Percentiles rank a stretch among this genome's conserved stretches.
Conservation (phyloP, 805 yeast species). For the Saccharomycopsis microspora region DNA sequence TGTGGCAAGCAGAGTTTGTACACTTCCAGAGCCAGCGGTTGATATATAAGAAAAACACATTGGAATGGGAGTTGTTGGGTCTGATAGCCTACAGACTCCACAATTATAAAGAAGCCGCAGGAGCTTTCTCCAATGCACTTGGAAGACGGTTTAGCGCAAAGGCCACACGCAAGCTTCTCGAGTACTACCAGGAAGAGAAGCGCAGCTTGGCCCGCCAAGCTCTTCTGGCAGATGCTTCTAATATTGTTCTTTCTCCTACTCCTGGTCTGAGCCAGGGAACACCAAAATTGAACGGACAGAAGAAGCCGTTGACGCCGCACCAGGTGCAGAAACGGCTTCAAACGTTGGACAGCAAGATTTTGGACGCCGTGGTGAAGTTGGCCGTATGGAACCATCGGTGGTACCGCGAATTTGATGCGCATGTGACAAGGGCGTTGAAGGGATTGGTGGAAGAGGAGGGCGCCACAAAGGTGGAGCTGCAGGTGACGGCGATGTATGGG, state of each 20-base stretch:
- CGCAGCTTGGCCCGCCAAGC: conserved; percentile 21
- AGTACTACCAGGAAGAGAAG: conserved; percentile 46
- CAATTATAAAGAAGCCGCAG: conserved; percentile 78
- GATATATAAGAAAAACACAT: conserved; percentile 61
- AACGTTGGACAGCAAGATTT: conserved; percentile 33
- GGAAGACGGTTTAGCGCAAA: conserved; percentile 68
- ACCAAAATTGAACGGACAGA: conserved; percentile 24
- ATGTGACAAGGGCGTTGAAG: conserved; percentile 43
- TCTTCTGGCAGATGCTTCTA: background rate
- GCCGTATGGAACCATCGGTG: conserved; percentile 98
- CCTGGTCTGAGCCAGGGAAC: conserved; percentile 17
- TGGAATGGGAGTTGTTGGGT: conserved; percentile 92
- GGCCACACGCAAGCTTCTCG: conserved; percentile 64
- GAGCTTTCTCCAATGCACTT: conserved; percentile 69
- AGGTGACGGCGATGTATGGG: conserved; percentile 56
- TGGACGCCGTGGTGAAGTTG: conserved; percentile 63
- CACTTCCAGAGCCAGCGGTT: conserved; percentile 85
- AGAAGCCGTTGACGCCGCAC: conserved; percentile 18
- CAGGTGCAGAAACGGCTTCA: conserved; percentile 26
- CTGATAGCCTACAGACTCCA: conserved; percentile 75
- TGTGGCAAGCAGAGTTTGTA: conserved; percentile 87
- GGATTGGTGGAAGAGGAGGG: conserved; percentile 69
- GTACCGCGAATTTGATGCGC: conserved; percentile 85
- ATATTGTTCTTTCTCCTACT: conserved; percentile 1
- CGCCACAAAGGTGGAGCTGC: conserved; percentile 59